phyloP scores from a whole-genome alignment of 441 rosid genomes.

The Omphalea diandra region DNA sequence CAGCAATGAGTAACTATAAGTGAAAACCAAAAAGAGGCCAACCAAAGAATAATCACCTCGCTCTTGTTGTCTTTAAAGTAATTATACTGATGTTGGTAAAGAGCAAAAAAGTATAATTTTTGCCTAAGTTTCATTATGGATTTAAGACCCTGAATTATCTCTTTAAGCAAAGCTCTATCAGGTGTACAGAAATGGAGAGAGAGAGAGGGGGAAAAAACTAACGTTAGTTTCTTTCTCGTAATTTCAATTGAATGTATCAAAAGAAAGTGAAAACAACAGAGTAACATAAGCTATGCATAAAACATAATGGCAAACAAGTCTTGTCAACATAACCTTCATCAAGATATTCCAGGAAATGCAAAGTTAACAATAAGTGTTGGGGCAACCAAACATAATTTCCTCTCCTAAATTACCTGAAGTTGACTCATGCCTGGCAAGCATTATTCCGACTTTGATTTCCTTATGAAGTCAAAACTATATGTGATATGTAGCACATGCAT shows the following conservation, averaged over 20 bases:
- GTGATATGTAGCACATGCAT: not conserved
- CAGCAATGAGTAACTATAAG: slow-evolving; percentile 30
- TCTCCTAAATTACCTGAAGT: not conserved
- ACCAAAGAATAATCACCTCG: slow-evolving; percentile 22
- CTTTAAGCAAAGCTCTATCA: not conserved
- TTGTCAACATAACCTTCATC: not conserved
- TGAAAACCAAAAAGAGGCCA: slow-evolving; percentile 18
- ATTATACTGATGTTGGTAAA: slow-evolving; percentile 8
- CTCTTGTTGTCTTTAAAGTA: slow-evolving; percentile 21
- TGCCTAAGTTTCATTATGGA: slow-evolving; percentile 19
- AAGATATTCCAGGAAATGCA: slow-evolving; percentile 2
- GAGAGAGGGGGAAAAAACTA: not conserved
- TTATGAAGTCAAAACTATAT: no score
- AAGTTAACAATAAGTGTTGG: not conserved
- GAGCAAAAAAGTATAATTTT: slow-evolving; percentile 12
- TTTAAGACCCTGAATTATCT: not conserved
- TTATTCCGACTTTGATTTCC: not conserved
- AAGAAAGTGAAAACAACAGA: not conserved
- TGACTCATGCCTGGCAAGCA: slow-evolving; percentile 4
- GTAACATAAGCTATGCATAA: not conserved
- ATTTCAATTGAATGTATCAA: not conserved
- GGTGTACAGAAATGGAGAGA: not conserved
- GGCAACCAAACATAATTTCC: not conserved
- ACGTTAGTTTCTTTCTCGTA: not conserved
- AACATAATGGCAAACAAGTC: not conserved